Base-by-base conservation (phyloP, 1,284 basidiomycete species). In the Sporisorium exsertum region DNA sequence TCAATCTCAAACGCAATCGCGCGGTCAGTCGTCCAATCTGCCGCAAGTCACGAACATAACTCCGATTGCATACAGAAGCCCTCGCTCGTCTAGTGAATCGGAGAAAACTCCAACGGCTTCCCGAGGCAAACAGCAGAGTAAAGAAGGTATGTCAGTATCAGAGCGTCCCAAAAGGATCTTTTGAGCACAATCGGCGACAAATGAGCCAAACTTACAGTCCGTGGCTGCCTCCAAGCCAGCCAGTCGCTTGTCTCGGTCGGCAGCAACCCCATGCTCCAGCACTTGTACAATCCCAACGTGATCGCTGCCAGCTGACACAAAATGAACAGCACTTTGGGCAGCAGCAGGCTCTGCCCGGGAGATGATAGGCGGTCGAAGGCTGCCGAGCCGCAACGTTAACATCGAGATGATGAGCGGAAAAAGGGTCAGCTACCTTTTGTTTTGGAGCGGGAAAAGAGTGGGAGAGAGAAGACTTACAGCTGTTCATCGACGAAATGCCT, bases 161-260 rank as follows among this genome's bases (percentile, higher is more conserved):
- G 18, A 49, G 8, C 27, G 6, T 20, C 27, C 2, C 5, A 40
- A 40, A 40, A 16, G 16, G 8, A 18, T n/a, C 40, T 20, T 20
- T 20, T 15, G n/a, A 20, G 40, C 40, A n/a, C 15, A 43, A 18
- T 13, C 8, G 33, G 16, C 37, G 16, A 40, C 10, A 13, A 8
- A 35, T n/a, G n/a, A 35, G 8, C 33, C 9, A 15, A 47, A 82
- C 82, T 73, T 74, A 84, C 83, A 15, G 55, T 58, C 33, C 73
- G 60, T 20, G 78, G 47, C 70, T 83, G 57, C 58, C 79, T 76
- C 82, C 82, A 84, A 22, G 83, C 83, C 8, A 84, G 59, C 83
- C 83, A 84, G 62, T 84, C 83, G 74, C 81, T 82, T 42, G 74
- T 80, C 56, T 81, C 82, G n/a, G 83, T 84, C 2, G 83, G 83